Conservation (phyloP, 2,329 filamentous ascomycete genomes). For the Epichloe gansuensis region DNA sequence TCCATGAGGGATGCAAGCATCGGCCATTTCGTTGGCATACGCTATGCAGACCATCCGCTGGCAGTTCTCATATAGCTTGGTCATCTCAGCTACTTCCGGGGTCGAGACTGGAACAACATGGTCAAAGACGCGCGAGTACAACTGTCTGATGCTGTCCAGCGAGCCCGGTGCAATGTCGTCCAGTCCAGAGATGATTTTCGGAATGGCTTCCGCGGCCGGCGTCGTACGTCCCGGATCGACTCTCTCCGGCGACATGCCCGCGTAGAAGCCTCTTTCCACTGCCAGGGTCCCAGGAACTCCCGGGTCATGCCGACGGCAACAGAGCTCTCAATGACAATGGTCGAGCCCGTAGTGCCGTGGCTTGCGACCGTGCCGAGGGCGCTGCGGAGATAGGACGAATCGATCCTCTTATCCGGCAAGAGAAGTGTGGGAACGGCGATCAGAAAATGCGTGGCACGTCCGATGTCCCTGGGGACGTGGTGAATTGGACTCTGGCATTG, state of each 20-base stretch:
- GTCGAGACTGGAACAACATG: slow-evolving; percentile 34
- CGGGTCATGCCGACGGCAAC: slow-evolving; percentile 44
- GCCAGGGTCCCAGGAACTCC: slow-evolving; percentile 34
- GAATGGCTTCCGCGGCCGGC: slow-evolving; percentile 30
- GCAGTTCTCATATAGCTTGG: slow-evolving; percentile 47
- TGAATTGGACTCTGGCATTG: slow-evolving; percentile 23
- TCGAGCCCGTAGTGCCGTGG: slow-evolving; percentile 30
- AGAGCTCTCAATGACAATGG: slow-evolving; percentile 40
- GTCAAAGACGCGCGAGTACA: slow-evolving; percentile 37
- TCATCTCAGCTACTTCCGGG: slow-evolving; percentile 46
- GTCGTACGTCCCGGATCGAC: slow-evolving; percentile 38
- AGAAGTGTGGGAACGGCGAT: slow-evolving; percentile 42
- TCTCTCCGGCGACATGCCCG: slow-evolving; percentile 39
- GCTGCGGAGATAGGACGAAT: slow-evolving; percentile 32
- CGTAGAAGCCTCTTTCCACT: slow-evolving; percentile 27
- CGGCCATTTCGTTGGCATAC: slow-evolving; percentile 44
- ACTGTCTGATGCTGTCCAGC: slow-evolving; percentile 26
- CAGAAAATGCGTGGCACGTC: slow-evolving; percentile 36
- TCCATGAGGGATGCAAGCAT: slow-evolving; percentile 31
- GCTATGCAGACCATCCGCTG: slow-evolving; percentile 43
- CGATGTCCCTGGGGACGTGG: slow-evolving; percentile 25
- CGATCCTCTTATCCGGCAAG: slow-evolving; percentile 31
- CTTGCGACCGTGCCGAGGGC: slow-evolving; percentile 29
- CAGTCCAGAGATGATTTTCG: slow-evolving; percentile 42
- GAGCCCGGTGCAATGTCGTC: slow-evolving; percentile 34